Evolutionary conservation across 2,329 filamentous ascomycete genomes (phyloP).

Genomic region (Ascochyta pisi): DNA sequence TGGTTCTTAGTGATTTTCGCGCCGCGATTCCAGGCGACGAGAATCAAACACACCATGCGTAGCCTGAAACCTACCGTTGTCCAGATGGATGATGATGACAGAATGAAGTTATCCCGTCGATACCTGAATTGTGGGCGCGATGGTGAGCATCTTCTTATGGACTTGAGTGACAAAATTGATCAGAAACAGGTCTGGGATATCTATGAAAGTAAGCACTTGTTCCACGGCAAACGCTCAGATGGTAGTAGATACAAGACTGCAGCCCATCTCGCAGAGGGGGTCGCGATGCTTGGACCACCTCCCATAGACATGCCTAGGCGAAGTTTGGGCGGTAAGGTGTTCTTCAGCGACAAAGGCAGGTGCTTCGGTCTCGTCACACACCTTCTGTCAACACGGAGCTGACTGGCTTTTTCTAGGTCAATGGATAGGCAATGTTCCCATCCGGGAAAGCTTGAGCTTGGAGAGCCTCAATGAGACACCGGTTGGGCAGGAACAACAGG

Average conservation of each 20-base stretch:
- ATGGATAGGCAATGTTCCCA: constrained; percentile 22
- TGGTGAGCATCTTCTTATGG: constrained; percentile 33
- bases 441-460: constrained; percentile 18
- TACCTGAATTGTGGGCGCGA: constrained; percentile 48
- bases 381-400: not conserved
- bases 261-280: constrained; percentile 40
- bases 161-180: not conserved
- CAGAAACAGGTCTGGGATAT: constrained; percentile 47
- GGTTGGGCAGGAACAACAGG: constrained; percentile 28
- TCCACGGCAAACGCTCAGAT: constrained; percentile 29
- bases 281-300: constrained; percentile 29
- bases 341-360: constrained; percentile 26
- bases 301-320: constrained; percentile 24
- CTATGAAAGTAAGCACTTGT: constrained; percentile 45
- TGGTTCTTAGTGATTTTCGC: constrained; percentile 43
- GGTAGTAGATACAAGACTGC: constrained; percentile 30
- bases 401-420: constrained; percentile 13
- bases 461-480: constrained; percentile 26
- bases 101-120: constrained; percentile 48
- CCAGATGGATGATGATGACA: constrained; percentile 48
- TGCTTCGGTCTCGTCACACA: not conserved
- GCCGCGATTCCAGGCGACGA: constrained; percentile 14
- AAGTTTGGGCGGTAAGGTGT: constrained; percentile 19
- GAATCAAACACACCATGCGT: constrained; percentile 35
- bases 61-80: constrained; percentile 48